A percentile compares a stretch with the other conserved stretches of the same genome.
phyloP scores from a whole-genome alignment of 225 moss, liverwort and hornwort species.

The Anthoceros angustus region DNA sequence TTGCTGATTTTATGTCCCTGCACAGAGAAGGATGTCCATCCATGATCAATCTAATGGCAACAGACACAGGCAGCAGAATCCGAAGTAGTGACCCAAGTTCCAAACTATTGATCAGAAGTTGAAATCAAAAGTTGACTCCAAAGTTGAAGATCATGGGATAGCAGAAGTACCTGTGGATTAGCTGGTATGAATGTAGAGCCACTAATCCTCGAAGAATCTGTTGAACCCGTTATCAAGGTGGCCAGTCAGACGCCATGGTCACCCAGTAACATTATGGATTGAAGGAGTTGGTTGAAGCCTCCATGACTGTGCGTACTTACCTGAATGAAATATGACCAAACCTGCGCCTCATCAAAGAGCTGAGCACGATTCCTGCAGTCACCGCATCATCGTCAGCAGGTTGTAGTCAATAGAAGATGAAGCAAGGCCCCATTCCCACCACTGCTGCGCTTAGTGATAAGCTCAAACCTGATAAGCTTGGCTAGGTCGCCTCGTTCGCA shows the following conservation, averaged over 20 bases:
- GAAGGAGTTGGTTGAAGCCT: background rate
- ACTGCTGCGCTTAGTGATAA: background rate
- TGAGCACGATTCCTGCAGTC: slow-evolving; percentile 16
- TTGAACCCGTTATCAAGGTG: background rate
- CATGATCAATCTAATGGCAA: background rate
- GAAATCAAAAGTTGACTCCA: no score
- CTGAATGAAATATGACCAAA: slow-evolving; percentile 29
- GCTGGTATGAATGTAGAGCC: slow-evolving; percentile 18
- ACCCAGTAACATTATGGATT: background rate
- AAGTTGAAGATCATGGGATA: no score
- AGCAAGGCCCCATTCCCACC: background rate
- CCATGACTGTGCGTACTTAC: background rate
- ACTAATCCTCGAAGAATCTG: slow-evolving; percentile 28
- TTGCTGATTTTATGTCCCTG: slow-evolving; percentile 23
- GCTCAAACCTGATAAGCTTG: slow-evolving; percentile 17
- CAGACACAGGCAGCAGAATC: no score
- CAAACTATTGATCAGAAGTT: no score
- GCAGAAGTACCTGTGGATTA: slow-evolving; percentile 19
- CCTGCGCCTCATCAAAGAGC: slow-evolving; percentile 19
- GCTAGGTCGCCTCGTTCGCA: slow-evolving; percentile 17
- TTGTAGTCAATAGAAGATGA: no score
- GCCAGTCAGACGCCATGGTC: background rate
- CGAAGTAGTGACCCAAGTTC: no score
- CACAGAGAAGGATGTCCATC: background rate
- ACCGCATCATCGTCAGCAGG: no score